Base-by-base conservation (phyloP, 192 early-diverging fungal species). In the Dissophora globulifera region DNA sequence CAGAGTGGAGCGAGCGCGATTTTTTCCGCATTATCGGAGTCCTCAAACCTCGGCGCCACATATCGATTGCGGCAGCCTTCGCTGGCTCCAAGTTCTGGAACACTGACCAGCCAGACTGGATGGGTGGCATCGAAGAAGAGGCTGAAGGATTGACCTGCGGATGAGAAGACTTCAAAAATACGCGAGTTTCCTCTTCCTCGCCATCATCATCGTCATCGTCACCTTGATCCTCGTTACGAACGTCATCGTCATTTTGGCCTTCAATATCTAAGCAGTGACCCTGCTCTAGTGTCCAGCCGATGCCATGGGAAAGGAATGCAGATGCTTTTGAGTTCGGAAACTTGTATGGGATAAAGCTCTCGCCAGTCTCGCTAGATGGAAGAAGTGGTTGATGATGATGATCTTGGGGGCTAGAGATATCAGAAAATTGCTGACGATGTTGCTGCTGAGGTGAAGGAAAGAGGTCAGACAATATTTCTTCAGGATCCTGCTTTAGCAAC, bases 11-110 rank as follows among this genome's bases (percentile, higher is more conserved):
- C 0, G 67, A 61, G 15, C n/a, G n/a, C n/a, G n/a, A 13, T 26
- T 17, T 45, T 57, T 50, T 53, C 16, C 54, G 63, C 43, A 12
- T n/a, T n/a, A n/a, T n/a, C n/a, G n/a, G n/a, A n/a, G n/a, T n/a
- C n/a, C n/a, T n/a, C n/a, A 72, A 55, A 63, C 53, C 56, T 2
- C 52, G 40, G 32, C 68, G 50, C 68, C 68, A 71, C 49, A 52
- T 50, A 57, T 71, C 68, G 22, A 71, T 62, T 13, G 59, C 68
- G 2, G 68, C 68, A 41, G 53, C 68, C 45, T 71, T 71, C 25
- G 58, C 51, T 4, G 68, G 68, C 45, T 54, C 69, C 45, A 72
- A n/a, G n/a, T n/a, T n/a, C n/a, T n/a, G n/a, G n/a, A n/a, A n/a
- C n/a, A n/a, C n/a, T n/a, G n/a, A n/a, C n/a, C n/a, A n/a, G n/a